These are phyloP conservation scores for Apiospora hydei DNA, from an alignment of 2,329 filamentous ascomycete species.

Conservation along the genomic window DNA sequence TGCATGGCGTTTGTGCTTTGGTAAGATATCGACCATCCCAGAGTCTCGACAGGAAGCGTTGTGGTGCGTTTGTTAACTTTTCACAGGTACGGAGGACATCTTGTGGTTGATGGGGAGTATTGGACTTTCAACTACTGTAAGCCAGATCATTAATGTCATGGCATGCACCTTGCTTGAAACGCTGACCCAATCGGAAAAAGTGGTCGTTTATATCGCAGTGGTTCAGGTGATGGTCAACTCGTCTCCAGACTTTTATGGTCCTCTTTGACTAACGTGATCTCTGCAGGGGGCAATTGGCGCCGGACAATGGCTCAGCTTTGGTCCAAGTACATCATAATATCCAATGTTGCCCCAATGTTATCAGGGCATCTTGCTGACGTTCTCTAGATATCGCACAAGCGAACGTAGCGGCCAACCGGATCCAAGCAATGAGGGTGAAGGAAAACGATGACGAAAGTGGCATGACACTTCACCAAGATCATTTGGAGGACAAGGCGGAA, in stretches of 20 bases:
- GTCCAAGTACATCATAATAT: conserved; percentile 54
- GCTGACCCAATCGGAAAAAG: conserved; percentile 31
- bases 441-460: conserved; percentile 38
- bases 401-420: conserved; percentile 65
- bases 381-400: conserved; percentile 60
- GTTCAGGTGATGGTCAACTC: conserved; percentile 43
- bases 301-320: conserved; percentile 72
- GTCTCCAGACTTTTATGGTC: not conserved
- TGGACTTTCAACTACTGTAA: conserved; percentile 52
- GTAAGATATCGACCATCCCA: conserved; percentile 26
- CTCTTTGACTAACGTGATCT: conserved; percentile 22
- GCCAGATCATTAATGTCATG: not conserved
- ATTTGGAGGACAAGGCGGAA: conserved; percentile 46
- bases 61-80: conserved; percentile 47
- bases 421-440: conserved; percentile 55
- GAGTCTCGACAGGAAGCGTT: not conserved
- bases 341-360: not conserved
- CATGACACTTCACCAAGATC: conserved; percentile 42
- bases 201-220: conserved; percentile 71
- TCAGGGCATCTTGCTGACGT: not conserved
- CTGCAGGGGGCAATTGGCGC: conserved; percentile 64
- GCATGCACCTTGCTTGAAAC: not conserved
- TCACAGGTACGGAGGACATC: conserved; percentile 67
- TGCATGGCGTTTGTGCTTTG: conserved; percentile 45
- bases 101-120: conserved; percentile 62